Base-by-base conservation (phyloP, 2,329 filamentous ascomycete species). In the Trichoderma koningii region DNA sequence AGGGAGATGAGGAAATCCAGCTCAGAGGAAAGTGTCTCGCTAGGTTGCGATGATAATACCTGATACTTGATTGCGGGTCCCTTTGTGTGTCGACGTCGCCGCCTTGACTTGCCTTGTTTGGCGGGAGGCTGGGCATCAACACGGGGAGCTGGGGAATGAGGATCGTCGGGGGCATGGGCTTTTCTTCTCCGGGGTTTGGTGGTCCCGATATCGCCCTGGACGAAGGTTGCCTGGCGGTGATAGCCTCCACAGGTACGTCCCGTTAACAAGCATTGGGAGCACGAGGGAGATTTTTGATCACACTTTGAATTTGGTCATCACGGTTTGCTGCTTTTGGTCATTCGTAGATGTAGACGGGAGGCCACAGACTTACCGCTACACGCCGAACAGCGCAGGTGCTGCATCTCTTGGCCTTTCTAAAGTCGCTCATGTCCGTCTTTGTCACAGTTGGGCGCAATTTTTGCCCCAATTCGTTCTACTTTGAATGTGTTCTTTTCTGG, bases 321-420 rank as follows among this genome's bases (percentile, higher is more conserved):
- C n/a, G 1, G 34, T 19, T 17, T 38, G n/a, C 28, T 52, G 50
- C 14, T 14, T 9, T 52, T n/a, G n/a, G 17, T 5, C 48, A 52
- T 5, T 30, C 28, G 48, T 14, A 34, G 50, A 28, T 52, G 48
- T 14, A 34, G 50, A 28, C 34, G 26, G 50, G 74, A 45, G 21
- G 7, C 3, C 5, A 19, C n/a, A 26, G 26, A 51, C 26, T 51
- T 30, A 52, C 50, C 50, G 50, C 50, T 10, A 52, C 34, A n/a
- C 50, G 30, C 50, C 50, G 50, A 6, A n/a, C 9, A 12, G 50
- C 50, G 10, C 50, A 52, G 21, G 50, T 52, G 50, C 50, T 52
- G 28, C 50, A 52, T 30, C 50, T 52, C 19, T 52, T 52, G 17
- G 50, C 50, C 15, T 34, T 52, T 14, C 26, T 52, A 6, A 52